Conservation (phyloP, 371 early-diverging fungal genomes). For the Mucor piriformis region DNA sequence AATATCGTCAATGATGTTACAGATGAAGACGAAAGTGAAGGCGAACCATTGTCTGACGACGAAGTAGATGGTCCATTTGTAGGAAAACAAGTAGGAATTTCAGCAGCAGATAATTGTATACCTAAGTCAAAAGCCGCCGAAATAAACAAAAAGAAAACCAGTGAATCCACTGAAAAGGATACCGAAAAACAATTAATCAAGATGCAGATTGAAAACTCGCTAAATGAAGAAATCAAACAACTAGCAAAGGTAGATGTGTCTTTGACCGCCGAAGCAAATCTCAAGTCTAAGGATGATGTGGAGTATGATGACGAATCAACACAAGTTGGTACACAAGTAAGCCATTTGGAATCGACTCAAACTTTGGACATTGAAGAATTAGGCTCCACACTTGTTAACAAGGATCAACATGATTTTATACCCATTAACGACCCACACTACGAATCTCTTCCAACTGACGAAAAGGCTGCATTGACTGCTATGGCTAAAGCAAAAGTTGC, state of each 20-base stretch:
- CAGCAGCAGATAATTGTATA: slow-evolving; percentile 2
- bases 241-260: not conserved
- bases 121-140: not conserved
- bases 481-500: slow-evolving; percentile 26
- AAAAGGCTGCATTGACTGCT: slow-evolving; percentile 5
- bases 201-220: slow-evolving; percentile 9
- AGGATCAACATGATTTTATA: not conserved
- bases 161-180: not conserved
- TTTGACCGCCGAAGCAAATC: slow-evolving; percentile 3
- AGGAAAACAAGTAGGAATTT: not conserved
- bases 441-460: slow-evolving; percentile 7
- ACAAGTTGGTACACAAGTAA: slow-evolving; percentile 14
- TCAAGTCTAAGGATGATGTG: not conserved
- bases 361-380: not conserved
- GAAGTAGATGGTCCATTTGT: slow-evolving; percentile 1
- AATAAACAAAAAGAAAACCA: not conserved
- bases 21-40: slow-evolving; percentile 1
- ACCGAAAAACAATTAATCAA: not conserved
- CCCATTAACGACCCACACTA: slow-evolving; percentile 7
- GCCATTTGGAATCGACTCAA: slow-evolving; percentile 3
- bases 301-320: slow-evolving; percentile 11
- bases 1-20: not conserved
- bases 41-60: not conserved
- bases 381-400: not conserved
- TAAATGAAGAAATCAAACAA: slow-evolving; percentile 12